phyloP scores from a whole-genome alignment of 768 basidiomycete species.

The Amanita jacksonii region DNA sequence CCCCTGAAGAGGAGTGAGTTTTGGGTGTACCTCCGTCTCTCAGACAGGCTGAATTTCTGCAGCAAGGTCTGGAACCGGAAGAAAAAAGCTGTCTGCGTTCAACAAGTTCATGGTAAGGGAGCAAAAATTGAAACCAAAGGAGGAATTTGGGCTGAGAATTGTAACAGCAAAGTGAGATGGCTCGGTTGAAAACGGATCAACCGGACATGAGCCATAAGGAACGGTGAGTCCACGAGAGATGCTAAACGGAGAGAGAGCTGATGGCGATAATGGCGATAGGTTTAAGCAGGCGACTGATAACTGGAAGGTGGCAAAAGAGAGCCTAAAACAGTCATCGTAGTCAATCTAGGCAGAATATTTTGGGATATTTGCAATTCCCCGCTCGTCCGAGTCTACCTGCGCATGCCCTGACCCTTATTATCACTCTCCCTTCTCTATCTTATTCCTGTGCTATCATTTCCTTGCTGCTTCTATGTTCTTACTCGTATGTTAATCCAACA shows the following conservation, averaged over 20 bases:
- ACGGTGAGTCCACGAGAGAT: conserved; percentile 35
- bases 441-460: too few species aligned
- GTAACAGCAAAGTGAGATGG: conserved; percentile 67
- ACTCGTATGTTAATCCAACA: conserved; percentile 2
- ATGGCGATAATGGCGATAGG: conserved; percentile 22
- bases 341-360: conserved; percentile 1
- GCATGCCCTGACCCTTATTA: too few species aligned
- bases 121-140: not conserved
- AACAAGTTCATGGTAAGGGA: conserved; percentile 59
- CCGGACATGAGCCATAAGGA: conserved; percentile 68
- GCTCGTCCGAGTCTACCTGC: not conserved
- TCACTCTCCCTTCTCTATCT: conserved; percentile 10
- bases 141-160: not conserved
- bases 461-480: conserved; percentile 7
- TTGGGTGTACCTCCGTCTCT: not conserved
- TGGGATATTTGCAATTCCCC: conserved; percentile 5
- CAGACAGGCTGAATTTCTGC: not conserved
- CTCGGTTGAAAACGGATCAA: conserved; percentile 66
- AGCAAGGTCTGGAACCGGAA: conserved; percentile 46
- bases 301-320: conserved; percentile 71
- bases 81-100: conserved; percentile 62
- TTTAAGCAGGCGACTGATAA: conserved; percentile 69
- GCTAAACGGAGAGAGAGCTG: not conserved
- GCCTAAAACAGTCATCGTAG: conserved; percentile 37
- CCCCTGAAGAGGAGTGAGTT: conserved; percentile 48